Evolutionary conservation across 192 early-diverging fungal genomes (phyloP), one percentile per base, ranked within the genome.

Genomic region (Mortierella hygrophila): DNA sequence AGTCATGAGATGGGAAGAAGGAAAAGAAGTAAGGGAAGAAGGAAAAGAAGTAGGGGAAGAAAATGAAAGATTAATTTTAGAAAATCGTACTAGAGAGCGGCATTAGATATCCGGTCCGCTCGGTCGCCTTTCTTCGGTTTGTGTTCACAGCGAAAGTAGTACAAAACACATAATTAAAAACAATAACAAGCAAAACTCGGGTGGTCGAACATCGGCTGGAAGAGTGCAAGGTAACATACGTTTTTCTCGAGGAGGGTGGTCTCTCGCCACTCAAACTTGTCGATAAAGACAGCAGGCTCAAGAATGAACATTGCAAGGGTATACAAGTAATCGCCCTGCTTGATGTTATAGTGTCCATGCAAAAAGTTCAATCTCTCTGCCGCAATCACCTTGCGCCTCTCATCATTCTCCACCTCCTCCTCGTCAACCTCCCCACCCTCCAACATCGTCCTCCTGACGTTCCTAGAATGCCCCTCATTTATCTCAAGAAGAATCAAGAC

Each of bases 241-340:
- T 90, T 89, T 32, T 75, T 70, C 73, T 90, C 89, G n/a, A 82
- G 71, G 11, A 63, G 35, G 4, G 89, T 89, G 26, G 87, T n/a
- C 18, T 49, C 4, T 49, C 89, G 68, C 88, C 89, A 90, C 42
- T 89, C 89, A 35, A 70, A 90, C 2, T 32, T 20, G 26, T 83
- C 70, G 29, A 90, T 65, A 70, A 84, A 88, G 23, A 65, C 52
- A 46, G 82, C 60, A 21, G 89, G 89, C 23, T 83, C 82, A 1
- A 42, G 15, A 21, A 89, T 74, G 57, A 90, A 90, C 37, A 87
- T 38, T 0, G 80, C 73, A 32, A 90, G 65, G 3, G 81, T 89
- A 55, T 88, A 90, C 21, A 90, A 75, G 32, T 82, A 89, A 44
- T 90, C 89, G 6, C 77, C 89, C 23, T 90, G 82, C n/a, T 54